phyloP scores from a whole-genome alignment of 1,284 basidiomycete genomes.

The Malassezia obtusa region DNA sequence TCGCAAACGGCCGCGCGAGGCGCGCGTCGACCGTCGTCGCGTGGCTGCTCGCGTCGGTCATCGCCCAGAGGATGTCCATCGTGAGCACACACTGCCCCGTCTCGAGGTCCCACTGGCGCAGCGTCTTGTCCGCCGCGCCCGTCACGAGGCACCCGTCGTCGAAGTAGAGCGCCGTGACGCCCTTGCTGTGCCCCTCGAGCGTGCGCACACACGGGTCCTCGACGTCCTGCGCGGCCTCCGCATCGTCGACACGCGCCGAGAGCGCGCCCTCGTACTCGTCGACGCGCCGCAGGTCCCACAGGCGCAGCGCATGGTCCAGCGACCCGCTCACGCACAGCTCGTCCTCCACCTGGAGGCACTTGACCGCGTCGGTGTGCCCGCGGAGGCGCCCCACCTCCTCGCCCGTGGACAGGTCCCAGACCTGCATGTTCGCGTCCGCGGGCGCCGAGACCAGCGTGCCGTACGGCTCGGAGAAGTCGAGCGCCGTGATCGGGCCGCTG shows the following conservation, averaged over 20 bases:
- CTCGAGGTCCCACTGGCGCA: conserved; percentile 93
- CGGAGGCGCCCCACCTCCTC: conserved; percentile 46
- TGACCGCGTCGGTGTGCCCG: conserved; percentile 54
- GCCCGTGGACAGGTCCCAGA: conserved; percentile 73
- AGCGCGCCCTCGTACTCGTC: conserved; percentile 37
- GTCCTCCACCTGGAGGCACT: conserved; percentile 86
- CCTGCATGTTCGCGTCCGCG: conserved; percentile 57
- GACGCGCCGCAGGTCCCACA: conserved; percentile 44
- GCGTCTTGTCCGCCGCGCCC: conserved; percentile 93
- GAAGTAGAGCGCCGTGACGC: conserved; percentile 85
- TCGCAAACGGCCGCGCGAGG: not conserved
- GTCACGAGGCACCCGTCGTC: conserved; percentile 90
- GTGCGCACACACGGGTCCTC: conserved; percentile 60
- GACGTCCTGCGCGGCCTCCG: conserved; percentile 18
- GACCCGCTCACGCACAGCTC: conserved; percentile 82
- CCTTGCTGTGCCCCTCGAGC: conserved; percentile 82
- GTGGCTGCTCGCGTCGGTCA: conserved; percentile 64
- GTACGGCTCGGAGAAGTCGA: conserved; percentile 95
- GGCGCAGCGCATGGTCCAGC: conserved; percentile 64
- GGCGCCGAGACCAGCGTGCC: conserved; percentile 74
- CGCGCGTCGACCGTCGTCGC: not conserved
- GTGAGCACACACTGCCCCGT: conserved; percentile 96
- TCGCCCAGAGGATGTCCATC: conserved; percentile 99
- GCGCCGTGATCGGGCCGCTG: conserved; percentile 67
- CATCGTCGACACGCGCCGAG: not conserved